These are phyloP conservation scores for Venturia pyrina DNA, from an alignment of 2,329 filamentous ascomycete species.

Conservation along the genomic window DNA sequence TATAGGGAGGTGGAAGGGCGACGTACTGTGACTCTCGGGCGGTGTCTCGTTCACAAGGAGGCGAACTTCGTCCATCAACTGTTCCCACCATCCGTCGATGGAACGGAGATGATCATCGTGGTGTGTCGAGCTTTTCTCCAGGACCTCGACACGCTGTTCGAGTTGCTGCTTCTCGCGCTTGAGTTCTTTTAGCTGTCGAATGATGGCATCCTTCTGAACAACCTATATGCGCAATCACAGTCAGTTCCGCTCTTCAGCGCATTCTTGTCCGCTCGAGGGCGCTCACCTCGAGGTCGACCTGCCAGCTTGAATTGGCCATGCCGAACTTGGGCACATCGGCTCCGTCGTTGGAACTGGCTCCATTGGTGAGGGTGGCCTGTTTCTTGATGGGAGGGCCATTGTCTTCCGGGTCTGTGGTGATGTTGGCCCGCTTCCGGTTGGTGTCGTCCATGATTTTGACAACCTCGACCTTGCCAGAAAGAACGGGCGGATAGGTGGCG, in stretches of 20 bases:
- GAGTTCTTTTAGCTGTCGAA: slow-evolving; percentile 95
- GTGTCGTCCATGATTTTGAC: slow-evolving; percentile 5
- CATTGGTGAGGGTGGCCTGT: slow-evolving; percentile 11
- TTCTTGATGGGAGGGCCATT: slow-evolving; percentile 7
- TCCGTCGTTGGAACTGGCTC: slow-evolving; percentile 4
- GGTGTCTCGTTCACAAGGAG: slow-evolving; percentile 1
- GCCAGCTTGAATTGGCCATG: slow-evolving; percentile 8
- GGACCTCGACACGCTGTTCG: slow-evolving; percentile 70
- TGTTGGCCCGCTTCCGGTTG: slow-evolving; percentile 7
- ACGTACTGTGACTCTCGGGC: slow-evolving; percentile 2
- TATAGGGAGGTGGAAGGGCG: slow-evolving; percentile 7
- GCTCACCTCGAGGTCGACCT: slow-evolving; percentile 11
- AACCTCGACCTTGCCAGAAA: neutral
- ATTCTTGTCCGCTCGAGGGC: neutral
- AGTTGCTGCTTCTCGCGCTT: slow-evolving; percentile 79
- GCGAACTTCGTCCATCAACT: slow-evolving; percentile 47
- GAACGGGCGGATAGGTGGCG: slow-evolving; percentile 8
- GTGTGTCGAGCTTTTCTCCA: slow-evolving; percentile 66
- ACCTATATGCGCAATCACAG: neutral
- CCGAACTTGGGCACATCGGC: slow-evolving; percentile 12
- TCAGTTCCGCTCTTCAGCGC: neutral
- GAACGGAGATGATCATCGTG: slow-evolving; percentile 89
- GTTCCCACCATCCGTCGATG: slow-evolving; percentile 87
- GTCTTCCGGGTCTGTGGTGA: slow-evolving; percentile 5
- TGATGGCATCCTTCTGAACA: slow-evolving; percentile 73